Base-by-base conservation (phyloP, 2,329 filamentous ascomycete species). In the Pochonia chlamydosporia region DNA sequence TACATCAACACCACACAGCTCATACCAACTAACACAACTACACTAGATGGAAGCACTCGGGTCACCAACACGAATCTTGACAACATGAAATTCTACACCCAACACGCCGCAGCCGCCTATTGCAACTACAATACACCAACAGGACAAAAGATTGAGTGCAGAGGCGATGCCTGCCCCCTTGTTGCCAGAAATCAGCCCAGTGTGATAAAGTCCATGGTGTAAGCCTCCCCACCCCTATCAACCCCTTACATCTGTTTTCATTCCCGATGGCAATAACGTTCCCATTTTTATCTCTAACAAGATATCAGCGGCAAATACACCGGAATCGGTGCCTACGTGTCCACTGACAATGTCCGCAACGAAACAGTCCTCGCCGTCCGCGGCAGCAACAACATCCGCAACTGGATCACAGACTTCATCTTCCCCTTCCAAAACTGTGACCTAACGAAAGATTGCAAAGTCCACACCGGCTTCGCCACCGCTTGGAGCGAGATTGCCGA, bases 331-430 rank as follows among this genome's bases (percentile, higher is more conserved):
- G 78, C 74, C 48, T 77, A 76, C 48, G 68, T 81, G 20, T 70
- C 73, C 23, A 63, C 72, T 20, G 79, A 84, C 59, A 52, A 66
- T 16, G 59, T 58, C 21, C 71, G 69, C 52, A 55, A 70, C 46
- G 67, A 78, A 48, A 79, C 87, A 49, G 76, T 86, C 41, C 60
- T 84, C 36, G 71, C 79, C 26, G 72, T 83, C 64, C 76, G 81
- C 35, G 84, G 84, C 54, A 78, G 75, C 43, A 62, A 64, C 49
- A 79, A 76, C 37, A 55, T 83, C 50, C 72, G 73, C 44, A 86
- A 86, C 70, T 85, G 74, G 72, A 68, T 85, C 54, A 70, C 78
- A 44, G 75, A 86, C 51, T n/a, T 69, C 47, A 43, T 63, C 47
- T 69, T 69, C 39, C 41, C 25, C 44, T 60, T 54, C 23, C 50